Base-by-base conservation (phyloP, 768 basidiomycete species). In the Filobasidium floriforme region DNA sequence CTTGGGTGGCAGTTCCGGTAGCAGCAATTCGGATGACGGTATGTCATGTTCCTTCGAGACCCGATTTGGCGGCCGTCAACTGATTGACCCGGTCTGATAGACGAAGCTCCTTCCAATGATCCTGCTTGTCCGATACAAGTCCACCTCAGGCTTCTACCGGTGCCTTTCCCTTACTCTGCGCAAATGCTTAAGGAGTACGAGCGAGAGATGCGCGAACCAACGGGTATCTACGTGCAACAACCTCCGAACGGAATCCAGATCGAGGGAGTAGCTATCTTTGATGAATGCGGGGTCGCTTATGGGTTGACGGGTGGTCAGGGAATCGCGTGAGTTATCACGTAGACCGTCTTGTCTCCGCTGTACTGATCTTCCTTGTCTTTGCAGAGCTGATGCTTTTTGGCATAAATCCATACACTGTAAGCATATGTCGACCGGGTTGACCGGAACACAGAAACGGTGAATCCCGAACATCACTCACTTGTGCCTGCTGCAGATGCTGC, bases 261-360 rank as follows among this genome's bases (percentile, higher is more conserved):
- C 52, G 84, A 83, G 60, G 88, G 85, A 10, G 79, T 92, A 7
- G 74, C 91, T 0, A 73, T 92, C 57, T 92, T 91, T 75, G 84
- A 84, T 72, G 84, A 89, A 67, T 94, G 92, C 73, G 92, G 89
- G 2, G 77, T 91, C 44, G 76, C 90, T 44, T 85, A 86, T 60
- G 86, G 87, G 66, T 73, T 90, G 4, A 81, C 81, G 29, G 83
- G 86, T 26, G 85, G 86, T 0, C 82, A 85, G 52, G 90, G 90
- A 0, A 73, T 92, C 60, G 84, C 88, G 87, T 89, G 68, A 26
- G 81, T 61, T 11, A 26, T 57, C 41, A 40, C 11, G 4, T 14
- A 41, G 24, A 26, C 18, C 10, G 11, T 51, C 28, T 12, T 37
- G 24, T 19, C 55, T 12, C 64, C 86, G 85, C 55, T 49, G 46